Evolutionary conservation across 306 rosid genomes (phyloP).

Genomic region (Cicer bijugum): DNA sequence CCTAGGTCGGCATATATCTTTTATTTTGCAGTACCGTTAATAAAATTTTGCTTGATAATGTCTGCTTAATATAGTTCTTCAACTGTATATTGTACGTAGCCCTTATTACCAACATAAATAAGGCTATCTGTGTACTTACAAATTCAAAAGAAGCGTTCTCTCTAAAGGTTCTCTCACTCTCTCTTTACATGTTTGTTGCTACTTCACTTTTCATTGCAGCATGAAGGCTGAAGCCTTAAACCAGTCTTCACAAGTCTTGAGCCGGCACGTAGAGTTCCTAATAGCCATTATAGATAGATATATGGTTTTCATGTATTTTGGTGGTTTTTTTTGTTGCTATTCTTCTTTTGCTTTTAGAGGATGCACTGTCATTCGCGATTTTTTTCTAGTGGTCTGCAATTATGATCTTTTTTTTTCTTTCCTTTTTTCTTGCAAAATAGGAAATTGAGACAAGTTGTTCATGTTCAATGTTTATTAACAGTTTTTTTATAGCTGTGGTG

Average conservation of each 20-base stretch:
- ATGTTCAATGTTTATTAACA: constrained; percentile 13
- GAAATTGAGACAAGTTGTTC: constrained; percentile 22
- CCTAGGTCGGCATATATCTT: constrained; percentile 68
- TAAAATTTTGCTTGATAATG: constrained; percentile 28
- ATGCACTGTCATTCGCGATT: background rate
- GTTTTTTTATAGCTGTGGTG: constrained; percentile 13
- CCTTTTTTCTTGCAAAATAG: background rate
- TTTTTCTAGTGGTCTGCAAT: constrained; percentile 25
- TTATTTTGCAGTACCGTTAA: constrained; percentile 35
- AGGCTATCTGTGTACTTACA: constrained; percentile 1
- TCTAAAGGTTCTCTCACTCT: constrained; percentile 18
- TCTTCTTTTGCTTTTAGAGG: constrained; percentile 32
- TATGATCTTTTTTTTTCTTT: background rate
- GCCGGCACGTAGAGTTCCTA: background rate
- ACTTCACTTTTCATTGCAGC: background rate
- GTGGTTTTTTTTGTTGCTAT: constrained; percentile 12
- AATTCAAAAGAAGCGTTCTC: constrained; percentile 19
- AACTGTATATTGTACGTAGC: constrained; percentile 24
- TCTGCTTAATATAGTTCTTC: constrained; percentile 28
- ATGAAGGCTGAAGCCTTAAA: constrained; percentile 2
- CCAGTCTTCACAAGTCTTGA: constrained; percentile 7
- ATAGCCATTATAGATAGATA: background rate
- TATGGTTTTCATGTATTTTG: constrained; percentile 1
- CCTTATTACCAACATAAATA: constrained; percentile 10
- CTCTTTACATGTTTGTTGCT: constrained; percentile 32